These are phyloP conservation scores for Fusarium sp. DNA, from an alignment of 2,329 filamentous ascomycete species.

Conservation along the genomic window DNA sequence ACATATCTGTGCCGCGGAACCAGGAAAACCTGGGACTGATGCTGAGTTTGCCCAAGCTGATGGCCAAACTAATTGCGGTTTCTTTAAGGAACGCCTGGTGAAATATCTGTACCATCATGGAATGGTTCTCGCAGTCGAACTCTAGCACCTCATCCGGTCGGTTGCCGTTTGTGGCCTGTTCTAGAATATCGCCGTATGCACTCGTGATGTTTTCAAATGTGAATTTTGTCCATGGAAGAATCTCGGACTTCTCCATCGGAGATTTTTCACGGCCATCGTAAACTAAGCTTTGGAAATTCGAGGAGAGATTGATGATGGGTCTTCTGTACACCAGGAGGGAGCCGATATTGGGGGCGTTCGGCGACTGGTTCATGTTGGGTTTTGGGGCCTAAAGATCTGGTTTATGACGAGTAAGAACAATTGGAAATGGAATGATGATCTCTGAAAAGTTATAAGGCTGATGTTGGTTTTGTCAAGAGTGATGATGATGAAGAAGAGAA, in stretches of 20 bases:
- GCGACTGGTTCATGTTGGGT: background rate
- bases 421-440: background rate
- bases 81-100: background rate
- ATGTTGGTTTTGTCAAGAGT: background rate
- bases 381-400: background rate
- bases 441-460: background rate
- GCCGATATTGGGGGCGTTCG: background rate
- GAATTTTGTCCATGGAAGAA: background rate
- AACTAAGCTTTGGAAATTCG: no score
- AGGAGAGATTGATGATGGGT: background rate
- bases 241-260: background rate
- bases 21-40: background rate
- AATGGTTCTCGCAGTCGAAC: background rate
- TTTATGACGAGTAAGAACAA: background rate
- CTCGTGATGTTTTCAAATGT: background rate
- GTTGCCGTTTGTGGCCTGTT: no score
- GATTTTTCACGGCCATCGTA: background rate
- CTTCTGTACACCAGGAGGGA: background rate
- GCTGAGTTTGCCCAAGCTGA: rapidly evolving
- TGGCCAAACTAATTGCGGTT: background rate
- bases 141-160: background rate
- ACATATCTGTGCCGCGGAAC: background rate
- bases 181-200: background rate
- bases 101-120: background rate
- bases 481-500: background rate